Evolutionary conservation across 1,284 basidiomycete genomes (phyloP).

Genomic region (Phaffia rhodozyma): DNA sequence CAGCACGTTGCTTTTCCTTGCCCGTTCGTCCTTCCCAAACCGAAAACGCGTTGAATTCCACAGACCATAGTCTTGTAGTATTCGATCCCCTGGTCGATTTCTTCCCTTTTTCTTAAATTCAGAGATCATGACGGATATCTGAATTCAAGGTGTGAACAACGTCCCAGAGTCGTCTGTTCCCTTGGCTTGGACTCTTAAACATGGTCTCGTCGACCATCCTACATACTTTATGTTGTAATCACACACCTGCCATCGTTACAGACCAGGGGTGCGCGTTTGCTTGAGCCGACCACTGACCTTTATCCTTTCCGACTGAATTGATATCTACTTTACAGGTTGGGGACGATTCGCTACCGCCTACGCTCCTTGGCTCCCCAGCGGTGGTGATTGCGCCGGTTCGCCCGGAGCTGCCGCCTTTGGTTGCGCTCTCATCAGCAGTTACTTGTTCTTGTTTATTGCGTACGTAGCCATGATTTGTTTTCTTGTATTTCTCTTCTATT

Average conservation of each 20-base stretch:
- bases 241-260: too few species aligned
- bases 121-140: background rate
- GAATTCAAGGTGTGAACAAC: too few species aligned
- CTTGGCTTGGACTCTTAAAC: too few species aligned
- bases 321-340: conserved; percentile 48
- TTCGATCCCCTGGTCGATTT: conserved; percentile 21
- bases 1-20: conserved; percentile 47
- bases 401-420: conserved; percentile 82
- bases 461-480: conserved; percentile 21
- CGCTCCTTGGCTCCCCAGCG: conserved; percentile 50
- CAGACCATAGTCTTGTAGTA: background rate
- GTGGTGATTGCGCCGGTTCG: conserved; percentile 75
- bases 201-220: too few species aligned
- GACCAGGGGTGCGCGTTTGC: too few species aligned
- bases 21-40: background rate
- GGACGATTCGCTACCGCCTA: conserved; percentile 63
- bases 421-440: conserved; percentile 73
- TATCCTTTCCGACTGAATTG: background rate
- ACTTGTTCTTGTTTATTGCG: conserved; percentile 75
- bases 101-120: background rate
- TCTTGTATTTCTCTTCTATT: background rate
- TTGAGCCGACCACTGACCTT: too few species aligned
- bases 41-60: background rate
- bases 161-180: too few species aligned
- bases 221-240: too few species aligned